Percentiles rank a stretch among this genome's conserved stretches.
Conservation (phyloP, 148 eudicot genomes). For the Diospyros lotus region DNA sequence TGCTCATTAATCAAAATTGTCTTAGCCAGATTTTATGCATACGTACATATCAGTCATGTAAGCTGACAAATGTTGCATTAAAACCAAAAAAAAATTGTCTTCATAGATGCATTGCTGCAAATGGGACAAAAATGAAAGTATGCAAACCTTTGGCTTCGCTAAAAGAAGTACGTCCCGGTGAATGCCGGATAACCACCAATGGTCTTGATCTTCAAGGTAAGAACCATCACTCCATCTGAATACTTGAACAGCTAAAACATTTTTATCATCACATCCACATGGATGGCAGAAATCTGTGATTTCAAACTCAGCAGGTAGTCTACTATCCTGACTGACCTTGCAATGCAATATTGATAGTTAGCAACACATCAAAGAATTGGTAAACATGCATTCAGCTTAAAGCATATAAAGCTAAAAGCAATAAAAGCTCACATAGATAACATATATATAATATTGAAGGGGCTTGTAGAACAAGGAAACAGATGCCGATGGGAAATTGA, state of each 20-base stretch:
- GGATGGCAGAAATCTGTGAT: constrained; percentile 76
- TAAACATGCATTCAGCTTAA: constrained; percentile 1
- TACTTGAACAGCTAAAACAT: constrained; percentile 85
- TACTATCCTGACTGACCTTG: constrained; percentile 87
- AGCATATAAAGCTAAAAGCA: background rate
- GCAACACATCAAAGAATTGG: background rate
- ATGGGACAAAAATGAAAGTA: background rate
- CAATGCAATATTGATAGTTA: constrained; percentile 14
- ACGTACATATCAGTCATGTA: background rate
- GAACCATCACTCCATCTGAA: constrained; percentile 96
- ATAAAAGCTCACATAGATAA: background rate
- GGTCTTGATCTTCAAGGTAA: constrained; percentile 99
- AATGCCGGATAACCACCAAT: constrained; percentile 99
- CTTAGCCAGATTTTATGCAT: background rate
- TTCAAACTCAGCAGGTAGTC: constrained; percentile 98
- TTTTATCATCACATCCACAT: constrained; percentile 60
- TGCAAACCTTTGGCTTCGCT: constrained; percentile 84
- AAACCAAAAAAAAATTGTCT: background rate
- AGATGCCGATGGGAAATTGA: no score
- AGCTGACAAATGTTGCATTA: background rate
- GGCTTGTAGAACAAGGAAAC: no score
- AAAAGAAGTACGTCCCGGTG: constrained; percentile 96
- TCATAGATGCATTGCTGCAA: background rate
- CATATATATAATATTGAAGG: no score
- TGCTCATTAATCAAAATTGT: background rate